Percentiles rank a stretch among this genome's conserved stretches.
Conservation (phyloP, 2,329 filamentous ascomycete genomes). For the Arthrobotrys conoides region DNA sequence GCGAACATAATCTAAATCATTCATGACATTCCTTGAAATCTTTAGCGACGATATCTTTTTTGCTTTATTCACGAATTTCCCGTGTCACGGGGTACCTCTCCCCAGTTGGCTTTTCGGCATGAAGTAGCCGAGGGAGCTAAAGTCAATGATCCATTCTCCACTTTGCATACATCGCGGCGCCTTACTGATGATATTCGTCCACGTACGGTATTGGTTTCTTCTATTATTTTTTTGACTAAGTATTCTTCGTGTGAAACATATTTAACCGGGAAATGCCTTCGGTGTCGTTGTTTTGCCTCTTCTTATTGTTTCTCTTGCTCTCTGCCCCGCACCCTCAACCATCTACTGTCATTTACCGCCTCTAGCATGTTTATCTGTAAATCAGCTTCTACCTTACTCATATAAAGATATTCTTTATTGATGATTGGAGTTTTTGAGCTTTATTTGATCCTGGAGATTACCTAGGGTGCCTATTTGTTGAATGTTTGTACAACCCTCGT, state of each 20-base stretch:
- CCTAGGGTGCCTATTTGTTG: constrained; percentile 44
- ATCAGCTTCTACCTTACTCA: constrained; percentile 47
- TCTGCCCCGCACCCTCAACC: constrained; percentile 41
- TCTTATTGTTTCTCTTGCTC: constrained; percentile 24
- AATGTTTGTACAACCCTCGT: constrained; percentile 45
- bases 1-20: constrained; percentile 57
- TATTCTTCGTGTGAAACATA: constrained; percentile 49
- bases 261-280: constrained; percentile 58
- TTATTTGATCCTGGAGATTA: constrained; percentile 49
- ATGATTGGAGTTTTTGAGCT: constrained; percentile 46
- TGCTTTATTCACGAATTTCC: constrained; percentile 41
- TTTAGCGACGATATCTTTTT: constrained; percentile 56
- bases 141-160: constrained; percentile 49
- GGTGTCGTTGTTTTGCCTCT: constrained; percentile 42
- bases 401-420: constrained; percentile 23
- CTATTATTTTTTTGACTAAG: constrained; percentile 3
- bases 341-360: constrained; percentile 49
- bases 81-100: constrained; percentile 51
- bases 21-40: constrained; percentile 34
- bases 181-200: constrained; percentile 45
- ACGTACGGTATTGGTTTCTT: constrained; percentile 23
- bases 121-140: constrained; percentile 54
- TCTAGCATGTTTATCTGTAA: constrained; percentile 60
- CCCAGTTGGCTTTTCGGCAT: constrained; percentile 51
- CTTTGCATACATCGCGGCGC: constrained; percentile 58